Conservation (phyloP, 1,284 basidiomycete species). For the Ganoderma lucidum region DNA sequence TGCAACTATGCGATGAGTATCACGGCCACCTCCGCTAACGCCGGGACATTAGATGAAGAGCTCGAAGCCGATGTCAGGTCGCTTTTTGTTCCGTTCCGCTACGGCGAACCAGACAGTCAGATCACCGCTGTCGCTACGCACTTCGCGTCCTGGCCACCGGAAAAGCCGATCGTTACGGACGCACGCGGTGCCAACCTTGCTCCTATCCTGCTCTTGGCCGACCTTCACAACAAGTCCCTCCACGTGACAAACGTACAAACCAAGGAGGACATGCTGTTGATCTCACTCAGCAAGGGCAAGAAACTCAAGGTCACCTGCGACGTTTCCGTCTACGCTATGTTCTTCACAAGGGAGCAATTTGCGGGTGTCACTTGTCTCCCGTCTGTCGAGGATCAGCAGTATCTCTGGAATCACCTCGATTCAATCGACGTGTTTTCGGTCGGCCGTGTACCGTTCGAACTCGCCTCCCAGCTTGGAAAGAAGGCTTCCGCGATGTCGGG, state of each 20-base stretch:
- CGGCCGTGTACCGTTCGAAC: constrained; percentile 83
- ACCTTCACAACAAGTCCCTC: constrained; percentile 88
- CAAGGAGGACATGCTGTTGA: constrained; percentile 90
- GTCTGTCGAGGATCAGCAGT: constrained; percentile 79
- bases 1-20: constrained; percentile 90
- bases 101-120: constrained; percentile 56
- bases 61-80: constrained; percentile 82
- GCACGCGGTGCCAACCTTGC: constrained; percentile 94
- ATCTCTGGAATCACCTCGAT: constrained; percentile 89
- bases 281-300: constrained; percentile 95
- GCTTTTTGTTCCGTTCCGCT: constrained; percentile 85
- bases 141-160: constrained; percentile 90
- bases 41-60: constrained; percentile 75
- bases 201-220: constrained; percentile 92
- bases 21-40: constrained; percentile 78
- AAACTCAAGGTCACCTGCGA: constrained; percentile 96
- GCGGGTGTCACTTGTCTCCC: constrained; percentile 77
- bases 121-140: constrained; percentile 82
- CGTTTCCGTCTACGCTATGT: constrained; percentile 92
- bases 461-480: constrained; percentile 77
- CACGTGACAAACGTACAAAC: constrained; percentile 95
- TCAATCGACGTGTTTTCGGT: constrained; percentile 94
- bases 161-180: constrained; percentile 95
- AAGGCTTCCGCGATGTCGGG: constrained; percentile 79
- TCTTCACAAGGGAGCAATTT: constrained; percentile 86